A percentile compares a stretch with the other conserved stretches of the same genome.
phyloP scores from a whole-genome alignment of 1,284 basidiomycete genomes.

The Cystobasidium slooffiae region DNA sequence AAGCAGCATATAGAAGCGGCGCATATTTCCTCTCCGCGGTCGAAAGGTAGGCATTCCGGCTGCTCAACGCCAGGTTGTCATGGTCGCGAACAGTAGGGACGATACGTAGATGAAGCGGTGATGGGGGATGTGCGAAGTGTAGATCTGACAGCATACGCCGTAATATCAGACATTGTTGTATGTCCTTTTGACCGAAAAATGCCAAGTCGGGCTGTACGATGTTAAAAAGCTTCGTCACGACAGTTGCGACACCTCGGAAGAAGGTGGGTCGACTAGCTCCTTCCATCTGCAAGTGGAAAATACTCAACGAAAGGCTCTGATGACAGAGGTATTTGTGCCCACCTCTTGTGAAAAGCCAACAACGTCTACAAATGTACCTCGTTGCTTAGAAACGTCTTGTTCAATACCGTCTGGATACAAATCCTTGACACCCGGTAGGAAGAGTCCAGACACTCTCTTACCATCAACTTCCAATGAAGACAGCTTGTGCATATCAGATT shows the following conservation, averaged over 20 bases:
- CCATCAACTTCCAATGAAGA: slow-evolving; percentile 62
- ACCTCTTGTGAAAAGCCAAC: slow-evolving; percentile 66
- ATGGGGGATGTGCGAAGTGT: slow-evolving; percentile 72
- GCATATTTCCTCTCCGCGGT: slow-evolving; percentile 69
- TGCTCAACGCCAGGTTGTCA: slow-evolving; percentile 80
- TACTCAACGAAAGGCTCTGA: slow-evolving; percentile 19
- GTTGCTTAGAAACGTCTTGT: slow-evolving; percentile 74
- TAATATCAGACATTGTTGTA: slow-evolving; percentile 89
- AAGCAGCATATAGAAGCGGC: slow-evolving; percentile 71
- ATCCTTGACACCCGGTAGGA: slow-evolving; percentile 72
- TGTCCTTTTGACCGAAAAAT: slow-evolving; percentile 98
- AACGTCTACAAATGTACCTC: slow-evolving; percentile 88
- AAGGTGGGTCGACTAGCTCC: slow-evolving; percentile 82
- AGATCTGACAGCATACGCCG: slow-evolving; percentile 83
- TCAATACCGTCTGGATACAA: slow-evolving; percentile 90
- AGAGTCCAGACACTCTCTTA: slow-evolving; percentile 65
- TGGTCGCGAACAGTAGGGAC: slow-evolving; percentile 75
- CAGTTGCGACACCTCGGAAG: slow-evolving; percentile 93
- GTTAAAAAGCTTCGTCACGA: slow-evolving; percentile 94
- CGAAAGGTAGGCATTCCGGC: slow-evolving; percentile 84
- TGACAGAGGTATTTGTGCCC: not conserved
- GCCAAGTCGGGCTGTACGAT: slow-evolving; percentile 86
- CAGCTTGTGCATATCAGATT: slow-evolving; percentile 62
- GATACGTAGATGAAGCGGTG: slow-evolving; percentile 72
- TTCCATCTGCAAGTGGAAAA: slow-evolving; percentile 71